Evolutionary conservation across 1,284 basidiomycete genomes (phyloP).

Genomic region (Fistulina hepatica): DNA sequence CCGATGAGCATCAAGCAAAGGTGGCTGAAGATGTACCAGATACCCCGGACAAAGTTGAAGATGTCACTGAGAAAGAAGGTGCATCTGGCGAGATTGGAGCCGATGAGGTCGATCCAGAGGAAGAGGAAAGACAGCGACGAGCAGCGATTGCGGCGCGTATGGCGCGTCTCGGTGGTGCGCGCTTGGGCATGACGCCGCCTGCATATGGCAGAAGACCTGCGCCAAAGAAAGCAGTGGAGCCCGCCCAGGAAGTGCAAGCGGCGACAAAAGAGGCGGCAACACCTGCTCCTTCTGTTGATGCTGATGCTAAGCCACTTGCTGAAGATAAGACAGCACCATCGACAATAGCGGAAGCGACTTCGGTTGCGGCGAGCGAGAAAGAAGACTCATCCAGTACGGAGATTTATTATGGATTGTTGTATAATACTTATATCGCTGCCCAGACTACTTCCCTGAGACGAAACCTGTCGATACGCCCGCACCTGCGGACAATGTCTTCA

Average conservation of each 20-base stretch:
- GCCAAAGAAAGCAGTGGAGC: slow-evolving; percentile 31
- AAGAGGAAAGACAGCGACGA: slow-evolving; percentile 70
- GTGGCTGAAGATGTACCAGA: slow-evolving; percentile 9
- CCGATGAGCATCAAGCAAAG: slow-evolving; percentile 18
- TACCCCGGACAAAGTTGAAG: slow-evolving; percentile 9
- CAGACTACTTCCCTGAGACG: slow-evolving; percentile 4
- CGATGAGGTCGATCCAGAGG: slow-evolving; percentile 47
- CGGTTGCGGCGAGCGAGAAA: too few relatives aligned
- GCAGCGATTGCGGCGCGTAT: slow-evolving; percentile 80
- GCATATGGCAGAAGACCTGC: slow-evolving; percentile 48
- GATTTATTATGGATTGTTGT: too few relatives aligned
- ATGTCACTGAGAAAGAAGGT: slow-evolving; percentile 15
- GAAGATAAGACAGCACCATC: too few relatives aligned
- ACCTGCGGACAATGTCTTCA: too few relatives aligned
- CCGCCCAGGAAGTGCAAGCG: slow-evolving; percentile 10
- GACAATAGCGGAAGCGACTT: slow-evolving; percentile 11
- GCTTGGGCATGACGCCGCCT: slow-evolving; percentile 71
- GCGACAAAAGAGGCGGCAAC: slow-evolving; percentile 15
- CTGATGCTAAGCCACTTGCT: too few relatives aligned
- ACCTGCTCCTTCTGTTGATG: background rate
- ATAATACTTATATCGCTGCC: slow-evolving; percentile 1
- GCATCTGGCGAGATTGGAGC: slow-evolving; percentile 19
- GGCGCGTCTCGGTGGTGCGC: slow-evolving; percentile 79
- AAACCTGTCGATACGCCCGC: too few relatives aligned
- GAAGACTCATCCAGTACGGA: too few relatives aligned